These are phyloP conservation scores for Eucalyptus leucophloia DNA, from an alignment of 345 rosid species.

Conservation along the genomic window DNA sequence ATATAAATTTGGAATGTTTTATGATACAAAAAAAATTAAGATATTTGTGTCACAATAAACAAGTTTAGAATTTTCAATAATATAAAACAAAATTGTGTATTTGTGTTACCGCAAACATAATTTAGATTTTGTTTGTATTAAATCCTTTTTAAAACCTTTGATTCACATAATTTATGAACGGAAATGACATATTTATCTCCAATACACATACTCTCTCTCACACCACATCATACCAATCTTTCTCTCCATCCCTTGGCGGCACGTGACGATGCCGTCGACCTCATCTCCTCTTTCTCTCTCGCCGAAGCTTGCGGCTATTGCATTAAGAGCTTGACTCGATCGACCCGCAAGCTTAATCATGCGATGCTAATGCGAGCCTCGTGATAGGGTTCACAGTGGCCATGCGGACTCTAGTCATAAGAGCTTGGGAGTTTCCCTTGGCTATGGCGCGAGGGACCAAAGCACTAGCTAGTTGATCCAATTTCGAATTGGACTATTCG, in stretches of 20 bases:
- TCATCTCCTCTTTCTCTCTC: neutral
- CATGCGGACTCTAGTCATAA: neutral
- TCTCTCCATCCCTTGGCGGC: neutral
- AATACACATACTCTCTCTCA: neutral
- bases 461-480: neutral
- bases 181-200: neutral
- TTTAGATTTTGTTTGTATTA: too few relatives aligned
- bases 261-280: neutral
- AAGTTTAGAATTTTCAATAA: accelerated
- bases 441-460: neutral
- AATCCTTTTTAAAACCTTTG: neutral
- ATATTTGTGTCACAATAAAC: accelerated
- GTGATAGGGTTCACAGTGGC: neutral
- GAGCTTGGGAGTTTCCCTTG: neutral
- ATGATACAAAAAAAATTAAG: too few relatives aligned
- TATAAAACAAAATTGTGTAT: too few relatives aligned
- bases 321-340: neutral
- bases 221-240: accelerated
- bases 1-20: accelerated
- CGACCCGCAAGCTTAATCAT: neutral
- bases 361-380: neutral
- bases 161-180: neutral
- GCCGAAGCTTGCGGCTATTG: accelerated
- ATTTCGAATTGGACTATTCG: too few relatives aligned
- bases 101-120: accelerated